Percentiles rank a stretch among this genome's conserved stretches.
phyloP scores from a whole-genome alignment of 2,329 filamentous ascomycete genomes.

The Ilyonectria sp. region DNA sequence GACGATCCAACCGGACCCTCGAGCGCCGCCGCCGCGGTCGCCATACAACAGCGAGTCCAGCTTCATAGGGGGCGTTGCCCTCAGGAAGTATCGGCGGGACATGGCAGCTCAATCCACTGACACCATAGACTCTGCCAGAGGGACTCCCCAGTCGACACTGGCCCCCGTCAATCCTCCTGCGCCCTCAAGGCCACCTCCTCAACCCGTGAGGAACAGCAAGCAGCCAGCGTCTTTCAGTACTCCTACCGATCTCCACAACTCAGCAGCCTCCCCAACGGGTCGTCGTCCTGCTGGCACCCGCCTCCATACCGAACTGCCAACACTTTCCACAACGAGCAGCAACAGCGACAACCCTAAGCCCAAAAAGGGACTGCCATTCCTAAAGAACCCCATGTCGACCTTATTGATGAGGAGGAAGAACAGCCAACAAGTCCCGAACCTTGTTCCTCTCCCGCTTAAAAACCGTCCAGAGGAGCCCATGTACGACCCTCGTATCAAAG shows the following conservation, averaged over 20 bases:
- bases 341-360: constrained; percentile 60
- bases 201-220: constrained; percentile 49
- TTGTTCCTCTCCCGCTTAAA: constrained; percentile 58
- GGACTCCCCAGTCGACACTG: constrained; percentile 36
- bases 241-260: constrained; percentile 64
- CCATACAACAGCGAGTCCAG: constrained; percentile 58
- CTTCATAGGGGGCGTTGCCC: constrained; percentile 70
- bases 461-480: constrained; percentile 60
- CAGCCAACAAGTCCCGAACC: constrained; percentile 63
- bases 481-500: constrained; percentile 76
- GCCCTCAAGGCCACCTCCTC: constrained; percentile 43
- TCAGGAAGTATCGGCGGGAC: constrained; percentile 66
- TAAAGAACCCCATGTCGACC: constrained; percentile 73
- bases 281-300: constrained; percentile 62
- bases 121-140: constrained; percentile 35
- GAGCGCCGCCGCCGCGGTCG: constrained; percentile 49
- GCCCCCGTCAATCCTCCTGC: constrained; percentile 50
- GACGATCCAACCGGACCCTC: constrained; percentile 41
- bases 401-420: constrained; percentile 71
- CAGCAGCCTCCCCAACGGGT: constrained; percentile 49
- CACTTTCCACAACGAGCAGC: constrained; percentile 48
- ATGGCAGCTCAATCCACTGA: constrained; percentile 46
- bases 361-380: constrained; percentile 70
- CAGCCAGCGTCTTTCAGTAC: constrained; percentile 60
- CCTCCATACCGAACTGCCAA: constrained; percentile 56